phyloP scores from a whole-genome alignment of 345 rosid genomes.

The Lepidium didymum region DNA sequence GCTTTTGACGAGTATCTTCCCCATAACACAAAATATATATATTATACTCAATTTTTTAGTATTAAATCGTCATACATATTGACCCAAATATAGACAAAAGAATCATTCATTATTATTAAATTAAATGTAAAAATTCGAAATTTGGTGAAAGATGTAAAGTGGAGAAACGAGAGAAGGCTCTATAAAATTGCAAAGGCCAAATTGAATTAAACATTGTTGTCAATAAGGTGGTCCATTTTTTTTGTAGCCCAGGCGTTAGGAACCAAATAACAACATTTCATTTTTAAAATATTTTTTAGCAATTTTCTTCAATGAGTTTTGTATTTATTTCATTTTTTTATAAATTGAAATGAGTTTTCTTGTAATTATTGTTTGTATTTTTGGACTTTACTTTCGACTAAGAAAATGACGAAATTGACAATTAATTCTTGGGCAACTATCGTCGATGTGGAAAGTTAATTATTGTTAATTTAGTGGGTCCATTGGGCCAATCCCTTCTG shows the following conservation, averaged over 20 bases:
- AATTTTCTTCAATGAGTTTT: neutral
- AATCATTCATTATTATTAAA: no score
- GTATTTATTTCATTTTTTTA: neutral
- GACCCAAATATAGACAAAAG: no score
- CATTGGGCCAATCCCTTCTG: neutral
- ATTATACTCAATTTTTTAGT: no score
- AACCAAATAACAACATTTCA: slow-evolving; percentile 21
- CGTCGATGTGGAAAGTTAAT: slow-evolving; percentile 27
- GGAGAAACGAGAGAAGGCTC: slow-evolving; percentile 24
- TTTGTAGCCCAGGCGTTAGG: slow-evolving; percentile 22
- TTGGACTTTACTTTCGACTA: slow-evolving; percentile 12
- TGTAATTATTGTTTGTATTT: neutral
- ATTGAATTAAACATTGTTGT: slow-evolving; percentile 13
- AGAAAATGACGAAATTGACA: slow-evolving; percentile 18
- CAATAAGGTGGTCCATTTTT: slow-evolving; percentile 23
- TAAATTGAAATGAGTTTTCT: neutral
- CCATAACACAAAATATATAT: no score
- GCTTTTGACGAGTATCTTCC: slow-evolving; percentile 5
- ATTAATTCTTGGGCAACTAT: slow-evolving; percentile 4
- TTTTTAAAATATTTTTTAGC: neutral
- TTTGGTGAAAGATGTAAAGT: slow-evolving; percentile 11
- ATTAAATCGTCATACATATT: no score
- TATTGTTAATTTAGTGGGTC: slow-evolving; percentile 19
- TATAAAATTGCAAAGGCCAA: slow-evolving; percentile 28
- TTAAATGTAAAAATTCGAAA: neutral